Evolutionary conservation across 139 green algal genomes (phyloP), one percentile per base, ranked within the genome.

Genomic region (Ettlia oleoabundans): DNA sequence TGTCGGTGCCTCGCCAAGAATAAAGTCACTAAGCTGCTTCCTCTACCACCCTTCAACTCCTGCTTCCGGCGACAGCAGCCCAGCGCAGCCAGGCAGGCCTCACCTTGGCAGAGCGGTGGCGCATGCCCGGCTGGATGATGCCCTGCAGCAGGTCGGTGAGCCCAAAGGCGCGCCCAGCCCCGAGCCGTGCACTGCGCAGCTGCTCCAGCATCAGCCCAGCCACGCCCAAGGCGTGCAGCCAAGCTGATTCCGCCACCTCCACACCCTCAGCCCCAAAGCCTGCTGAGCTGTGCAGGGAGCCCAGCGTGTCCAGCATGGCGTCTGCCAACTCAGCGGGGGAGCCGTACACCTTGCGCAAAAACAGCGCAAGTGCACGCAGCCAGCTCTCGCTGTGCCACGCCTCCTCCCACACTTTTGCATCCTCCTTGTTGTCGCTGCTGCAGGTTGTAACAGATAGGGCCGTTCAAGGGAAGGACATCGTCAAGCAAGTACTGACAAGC

Each of bases 271-370:
- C 43, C 6, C n/a, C 53, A 40, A 64, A 68, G 40, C 65, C 42
- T 24, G 70, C 62, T 13, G 32, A 37, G 15, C 33, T 13, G 30
- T 76, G 15, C 62, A 88, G n/a, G 18, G 37, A 15, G 28, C 52
- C 75, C 40, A 87, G 10, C 38, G 65, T 53, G 40, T 30, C 58
- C 28, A 88, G 78, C 43, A 90, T 55, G 13, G 63, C 81, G 19
- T 84, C 82, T 19, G 77, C 66, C 62, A 93, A 41, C 52, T 92
- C 89, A 40, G 70, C 79, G n/a, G 55, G 51, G 4, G 77, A 73
- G 19, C 53, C 47, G 41, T 87, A 73, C 53, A 92, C 83, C 55
- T 89, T 87, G 43, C 66, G 40, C 35, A 85, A 63, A 37, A 92
- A 83, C 53, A 80, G 52, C 24, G 69, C 42, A 65, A 91, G 4